Base-by-base conservation (phyloP, 108 stramenopile species). In the Phaeodactylum tricornutum region DNA sequence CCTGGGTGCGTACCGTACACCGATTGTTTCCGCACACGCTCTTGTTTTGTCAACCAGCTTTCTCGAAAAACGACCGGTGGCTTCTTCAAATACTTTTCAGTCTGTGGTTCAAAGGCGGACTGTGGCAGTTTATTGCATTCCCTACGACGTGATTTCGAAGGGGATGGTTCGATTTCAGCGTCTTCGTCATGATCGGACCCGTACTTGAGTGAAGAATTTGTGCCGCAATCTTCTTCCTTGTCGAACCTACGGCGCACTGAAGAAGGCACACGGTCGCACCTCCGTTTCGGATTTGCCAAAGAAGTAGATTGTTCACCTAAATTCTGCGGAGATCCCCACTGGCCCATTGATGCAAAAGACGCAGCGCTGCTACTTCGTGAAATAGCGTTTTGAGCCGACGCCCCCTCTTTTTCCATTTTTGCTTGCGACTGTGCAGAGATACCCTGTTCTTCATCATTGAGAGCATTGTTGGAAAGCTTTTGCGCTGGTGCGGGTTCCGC, bases 61-160 rank as follows among this genome's bases (percentile, higher is more conserved):
- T 99, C 96, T 39, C 89, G 92, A 53, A 97, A 97, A 2, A 90
- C 81, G 30, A 95, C 90, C 7, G 77, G 64, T 6, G 84, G 86
- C 17, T 77, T 67, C 49, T 41, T 41, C 14, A n/a, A 5, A n/a
- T 15, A 5, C 14, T 6, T 20, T 5, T 5, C 39, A 20, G 39
- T 14, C 14, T 15, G 19, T 5, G 39, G 19, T 20, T 5, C 39
- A 14, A 4, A 6, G 5, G 39, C 39, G 6, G 39, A 41, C 39
- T 15, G 21, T 14, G 39, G 39, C 39, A n/a, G n/a, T n/a, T n/a
- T n/a, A n/a, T n/a, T n/a, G n/a, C n/a, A n/a, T n/a, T n/a, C n/a
- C n/a, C n/a, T n/a, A n/a, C n/a, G n/a, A n/a, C n/a, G n/a, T n/a
- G n/a, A n/a, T n/a, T n/a, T n/a, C n/a, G n/a, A n/a, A 26, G 19